A percentile compares a stretch with the other conserved stretches of the same genome.
Evolutionary conservation across 495 filamentous ascomycete genomes (phyloP).

Genomic region (Xeromyces bisporus): DNA sequence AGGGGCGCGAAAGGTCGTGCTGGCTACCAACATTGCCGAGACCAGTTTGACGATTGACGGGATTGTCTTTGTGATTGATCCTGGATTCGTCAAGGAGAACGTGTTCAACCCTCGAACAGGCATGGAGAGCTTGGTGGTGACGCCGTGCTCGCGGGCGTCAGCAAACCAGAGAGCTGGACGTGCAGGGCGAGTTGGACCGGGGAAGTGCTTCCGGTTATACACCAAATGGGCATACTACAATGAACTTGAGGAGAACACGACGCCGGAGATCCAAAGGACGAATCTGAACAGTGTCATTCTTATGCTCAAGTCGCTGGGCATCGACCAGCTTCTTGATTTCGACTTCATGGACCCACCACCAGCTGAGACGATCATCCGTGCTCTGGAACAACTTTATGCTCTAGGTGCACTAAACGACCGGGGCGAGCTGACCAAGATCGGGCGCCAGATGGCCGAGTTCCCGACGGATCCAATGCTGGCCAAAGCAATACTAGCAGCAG

Average conservation of each 20-base stretch:
- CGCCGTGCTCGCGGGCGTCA: constrained; percentile 83
- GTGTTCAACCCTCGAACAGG: constrained; percentile 82
- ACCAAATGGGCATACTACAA: constrained; percentile 91
- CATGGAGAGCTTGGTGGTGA: constrained; percentile 82
- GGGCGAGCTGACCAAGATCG: constrained; percentile 80
- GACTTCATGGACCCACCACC: constrained; percentile 95
- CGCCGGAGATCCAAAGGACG: constrained; percentile 85
- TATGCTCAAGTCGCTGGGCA: constrained; percentile 76
- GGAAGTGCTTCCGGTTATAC: constrained; percentile 89
- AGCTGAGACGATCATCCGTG: constrained; percentile 76
- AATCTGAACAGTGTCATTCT: constrained; percentile 75
- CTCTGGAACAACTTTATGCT: constrained; percentile 83
- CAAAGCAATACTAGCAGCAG: constrained; percentile 78
- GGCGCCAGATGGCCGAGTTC: constrained; percentile 93
- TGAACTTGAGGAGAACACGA: constrained; percentile 84
- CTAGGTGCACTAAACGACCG: constrained; percentile 79
- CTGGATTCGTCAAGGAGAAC: constrained; percentile 90
- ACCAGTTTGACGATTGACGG: constrained; percentile 80
- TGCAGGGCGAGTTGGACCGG: constrained; percentile 82
- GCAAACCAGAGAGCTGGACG: constrained; percentile 87
- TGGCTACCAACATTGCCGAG: constrained; percentile 84
- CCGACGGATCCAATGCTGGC: constrained; percentile 89
- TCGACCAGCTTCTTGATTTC: constrained; percentile 86
- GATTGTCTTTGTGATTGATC: constrained; percentile 83
- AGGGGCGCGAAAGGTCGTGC: constrained; percentile 65